Base-by-base conservation (phyloP, 176 grass and related monocot genomes). In the Phoenix roebelenii region DNA sequence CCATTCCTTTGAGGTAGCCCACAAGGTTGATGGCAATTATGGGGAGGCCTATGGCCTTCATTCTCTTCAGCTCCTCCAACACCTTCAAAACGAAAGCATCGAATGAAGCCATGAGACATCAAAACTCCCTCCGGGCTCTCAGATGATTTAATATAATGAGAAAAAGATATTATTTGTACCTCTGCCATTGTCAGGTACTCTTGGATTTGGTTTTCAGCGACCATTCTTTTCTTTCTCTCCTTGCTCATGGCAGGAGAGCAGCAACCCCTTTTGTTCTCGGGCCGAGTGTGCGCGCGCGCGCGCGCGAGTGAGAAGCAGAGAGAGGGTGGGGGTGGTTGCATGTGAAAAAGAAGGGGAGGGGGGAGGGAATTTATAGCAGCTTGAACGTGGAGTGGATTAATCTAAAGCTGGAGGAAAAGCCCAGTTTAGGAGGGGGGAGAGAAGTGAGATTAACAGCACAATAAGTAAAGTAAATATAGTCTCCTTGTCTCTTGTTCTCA, bases 41-140 rank as follows among this genome's bases (percentile, higher is more conserved):
- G 24, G 69, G 58, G 18, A 62, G n/a, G 4, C 49, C 69, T 19
- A 72, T 72, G 23, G 61, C 58, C 24, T 61, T 72, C 25, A 72
- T 72, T 32, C 25, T 53, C 57, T 54, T 61, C 22, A 59, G 18
- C 58, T 72, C 69, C 58, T 72, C 69, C 25, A 54, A 22, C 3
- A 61, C 49, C 69, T 72, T 10, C 32, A 14, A 44, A 44, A 12
- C 12, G 10, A 44, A 44, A 44, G 35, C 35, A 44, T 44, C 12
- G 35, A 44, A 44, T 44, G 10, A 44, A 44, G 9, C 9, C 16
- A 4, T 59, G 7, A 26, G 4, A 15, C 12, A 57, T 23, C n/a
- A 24, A 15, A 58, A 15, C n/a, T n/a, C n/a, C n/a, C 23, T 28
- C 10, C 28, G 2, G 24, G 1, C 16, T 58, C 15, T 59, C 35